Base-by-base conservation (phyloP, 768 basidiomycete species). In the Termitomyces heimii region DNA sequence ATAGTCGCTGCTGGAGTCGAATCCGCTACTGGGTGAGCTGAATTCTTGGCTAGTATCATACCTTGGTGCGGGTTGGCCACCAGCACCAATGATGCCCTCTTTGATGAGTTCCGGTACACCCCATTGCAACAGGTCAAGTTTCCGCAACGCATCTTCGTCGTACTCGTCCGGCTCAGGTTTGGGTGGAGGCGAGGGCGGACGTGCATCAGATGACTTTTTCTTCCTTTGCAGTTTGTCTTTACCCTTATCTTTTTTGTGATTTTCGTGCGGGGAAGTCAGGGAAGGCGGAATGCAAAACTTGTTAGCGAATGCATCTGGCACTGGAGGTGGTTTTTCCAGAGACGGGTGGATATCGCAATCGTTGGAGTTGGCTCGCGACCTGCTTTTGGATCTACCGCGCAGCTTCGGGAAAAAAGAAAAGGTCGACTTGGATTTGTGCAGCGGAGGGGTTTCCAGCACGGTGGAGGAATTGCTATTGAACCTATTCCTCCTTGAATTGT, bases 41-140 rank as follows among this genome's bases (percentile, higher is more conserved):
- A 16, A 2, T 26, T 72, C 72, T 32, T 67, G 56, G 31, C 66
- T 65, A n/a, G 64, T 54, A 12, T 55, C 54, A 13, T 29, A 49
- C n/a, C 24, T 52, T 49, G 44, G 51, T 54, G 47, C 55, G 5
- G 60, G 32, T 12, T 59, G 58, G 8, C 53, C 60, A 1, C 54
- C 71, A 0, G 74, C 70, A 68, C 93, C 77, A 60, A 96, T 74
- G 65, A 97, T 93, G 6, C 88, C 94, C 39, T 89, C 86, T 81
- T 35, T 37, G 3, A 58, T 48, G 4, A 58, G 52, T 1, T 58
- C 52, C 14, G 47, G 37, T 7, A 53, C 39, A 3, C 52, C 18
- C 50, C 51, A 58, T 37, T 53, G 34, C 1, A 24, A 28, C 5
- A 58, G 43, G 37, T 58, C 53, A 5, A 57, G 31, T 9, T 57